phyloP scores from a whole-genome alignment of 805 yeast genomes.

The Grigorovia jiainica region DNA sequence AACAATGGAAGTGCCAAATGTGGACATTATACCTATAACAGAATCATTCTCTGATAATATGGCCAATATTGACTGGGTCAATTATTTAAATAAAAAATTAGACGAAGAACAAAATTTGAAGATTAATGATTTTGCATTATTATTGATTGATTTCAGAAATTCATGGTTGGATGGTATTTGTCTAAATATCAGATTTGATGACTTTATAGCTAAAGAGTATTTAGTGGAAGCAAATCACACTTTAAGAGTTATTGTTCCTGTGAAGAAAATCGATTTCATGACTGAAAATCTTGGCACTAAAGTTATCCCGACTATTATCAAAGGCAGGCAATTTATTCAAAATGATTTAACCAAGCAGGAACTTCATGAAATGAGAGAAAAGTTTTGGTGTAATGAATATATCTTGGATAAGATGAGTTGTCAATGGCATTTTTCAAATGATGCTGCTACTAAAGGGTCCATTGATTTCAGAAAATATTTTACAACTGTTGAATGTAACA shows the following conservation, averaged over 20 bases:
- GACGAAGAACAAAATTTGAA: slow-evolving; percentile 14
- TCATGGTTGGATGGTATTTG: slow-evolving; percentile 57
- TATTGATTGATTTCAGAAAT: slow-evolving; percentile 71
- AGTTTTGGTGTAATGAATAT: slow-evolving; percentile 75
- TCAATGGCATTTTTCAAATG: slow-evolving; percentile 40
- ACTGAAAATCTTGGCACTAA: slow-evolving; percentile 24
- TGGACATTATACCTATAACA: slow-evolving; percentile 57
- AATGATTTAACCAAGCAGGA: slow-evolving; percentile 46
- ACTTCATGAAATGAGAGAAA: slow-evolving; percentile 44
- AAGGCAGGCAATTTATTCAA: slow-evolving; percentile 52
- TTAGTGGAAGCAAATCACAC: slow-evolving; percentile 37
- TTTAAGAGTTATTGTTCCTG: slow-evolving; percentile 60
- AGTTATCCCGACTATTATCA: slow-evolving; percentile 61
- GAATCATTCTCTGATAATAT: slow-evolving; percentile 20
- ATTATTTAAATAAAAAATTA: slow-evolving; percentile 12
- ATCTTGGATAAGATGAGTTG: slow-evolving; percentile 54
- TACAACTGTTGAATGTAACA: slow-evolving; percentile 17
- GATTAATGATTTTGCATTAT: slow-evolving; percentile 47
- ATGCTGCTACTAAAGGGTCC: slow-evolving; percentile 10
- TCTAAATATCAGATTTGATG: slow-evolving; percentile 29
- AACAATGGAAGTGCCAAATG: slow-evolving; percentile 56
- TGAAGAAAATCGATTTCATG: slow-evolving; percentile 41
- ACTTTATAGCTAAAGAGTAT: slow-evolving; percentile 15
- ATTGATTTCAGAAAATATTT: slow-evolving; percentile 22
- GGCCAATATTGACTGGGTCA: slow-evolving; percentile 21